Base-by-base conservation (phyloP, 2,329 filamentous ascomycete species). In the Fusarium chlamydosporum region DNA sequence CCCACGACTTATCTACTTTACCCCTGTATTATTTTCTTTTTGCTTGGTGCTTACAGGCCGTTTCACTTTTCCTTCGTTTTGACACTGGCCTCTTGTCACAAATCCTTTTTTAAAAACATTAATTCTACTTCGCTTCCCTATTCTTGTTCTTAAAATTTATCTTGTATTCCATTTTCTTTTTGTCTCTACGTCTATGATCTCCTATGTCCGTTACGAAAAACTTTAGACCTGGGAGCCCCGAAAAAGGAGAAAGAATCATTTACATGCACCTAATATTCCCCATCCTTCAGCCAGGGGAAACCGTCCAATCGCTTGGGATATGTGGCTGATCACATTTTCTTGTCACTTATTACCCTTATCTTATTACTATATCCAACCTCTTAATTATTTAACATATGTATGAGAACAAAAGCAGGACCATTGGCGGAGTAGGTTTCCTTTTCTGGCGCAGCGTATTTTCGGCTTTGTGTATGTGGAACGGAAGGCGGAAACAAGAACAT, bases 221-320 rank as follows among this genome's bases (percentile, higher is more conserved):
- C 40, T 65, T 69, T 73, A 73, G 71, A 73, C 56, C 51, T 72
- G 71, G 71, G 65, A 71, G 67, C 64, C 61, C 67, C 67, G 69
- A 69, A 66, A 72, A 66, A 70, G 60, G 68, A 70, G 71, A 72
- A 61, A 71, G 67, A 67, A 71, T 65, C 65, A 68, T 67, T 62
- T 72, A 72, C 69, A 73, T 70, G 67, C 67, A 72, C 60, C 63
- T 73, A 73, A 74, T 73, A 65, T 67, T 62, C 67, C 71, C 71
- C 57, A 60, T 64, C 65, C 53, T 65, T 61, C 54, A 65, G 69
- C 51, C 65, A 72, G 61, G 71, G 60, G 68, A 71, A 65, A 63
- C 56, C 38, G 55, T 71, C 67, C 68, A 71, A 70, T 70, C 68
- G 64, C 67, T 68, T 70, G 67, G 67, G 61, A 64, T 67, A 65